A percentile compares a stretch with the other conserved stretches of the same genome.
Conservation (phyloP, 257 asterid genomes). For the Thymus mandschuricus region DNA sequence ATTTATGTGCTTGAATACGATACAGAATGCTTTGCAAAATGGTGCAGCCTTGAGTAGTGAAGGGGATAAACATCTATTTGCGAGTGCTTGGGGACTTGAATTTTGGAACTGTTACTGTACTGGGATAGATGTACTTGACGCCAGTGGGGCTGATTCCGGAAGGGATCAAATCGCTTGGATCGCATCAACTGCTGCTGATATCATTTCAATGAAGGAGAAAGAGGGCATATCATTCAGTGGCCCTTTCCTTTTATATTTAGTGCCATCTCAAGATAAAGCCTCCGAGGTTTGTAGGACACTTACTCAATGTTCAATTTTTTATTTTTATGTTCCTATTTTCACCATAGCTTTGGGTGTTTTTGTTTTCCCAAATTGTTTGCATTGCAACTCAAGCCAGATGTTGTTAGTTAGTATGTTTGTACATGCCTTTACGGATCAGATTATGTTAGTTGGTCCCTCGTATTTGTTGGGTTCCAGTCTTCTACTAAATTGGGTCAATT, state of each 20-base stretch:
- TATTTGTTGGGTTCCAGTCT: not conserved
- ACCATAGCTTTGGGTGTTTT: not conserved
- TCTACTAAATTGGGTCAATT: not conserved
- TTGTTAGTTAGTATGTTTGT: not conserved
- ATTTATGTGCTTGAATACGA: constrained; percentile 63
- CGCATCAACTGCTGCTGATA: constrained; percentile 80
- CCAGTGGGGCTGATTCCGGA: constrained; percentile 48
- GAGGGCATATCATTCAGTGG: constrained; percentile 58
- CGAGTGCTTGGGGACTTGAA: constrained; percentile 73
- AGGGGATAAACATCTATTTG: constrained; percentile 56
- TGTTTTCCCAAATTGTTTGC: constrained; percentile 8
- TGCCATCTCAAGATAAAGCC: constrained; percentile 84
- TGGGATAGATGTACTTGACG: constrained; percentile 74
- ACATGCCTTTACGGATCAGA: not conserved
- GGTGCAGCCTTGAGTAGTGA: constrained; percentile 44
- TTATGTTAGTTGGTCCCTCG: not conserved
- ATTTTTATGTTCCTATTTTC: not conserved
- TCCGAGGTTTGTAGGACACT: constrained; percentile 52
- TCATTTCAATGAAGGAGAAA: constrained; percentile 73
- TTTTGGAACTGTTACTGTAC: constrained; percentile 69
- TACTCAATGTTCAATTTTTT: not conserved
- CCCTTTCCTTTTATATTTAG: constrained; percentile 78
- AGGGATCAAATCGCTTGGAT: constrained; percentile 86
- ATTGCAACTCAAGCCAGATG: not conserved
- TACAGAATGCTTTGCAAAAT: constrained; percentile 50